Conservation (phyloP, 1,139 yeast species). For the Debaryomyces fabryi region DNA sequence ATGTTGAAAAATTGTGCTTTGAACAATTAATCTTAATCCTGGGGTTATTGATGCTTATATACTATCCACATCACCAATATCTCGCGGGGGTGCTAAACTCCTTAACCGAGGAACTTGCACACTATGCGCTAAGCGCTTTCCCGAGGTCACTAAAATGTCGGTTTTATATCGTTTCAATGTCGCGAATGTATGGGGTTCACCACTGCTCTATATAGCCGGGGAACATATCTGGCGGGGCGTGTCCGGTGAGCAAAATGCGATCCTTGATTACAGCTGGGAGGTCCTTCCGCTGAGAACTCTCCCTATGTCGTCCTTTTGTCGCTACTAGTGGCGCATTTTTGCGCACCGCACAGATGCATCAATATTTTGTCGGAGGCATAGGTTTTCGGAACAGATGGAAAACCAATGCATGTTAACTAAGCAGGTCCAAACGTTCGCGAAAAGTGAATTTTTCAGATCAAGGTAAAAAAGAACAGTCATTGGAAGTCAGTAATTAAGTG, state of each 20-base stretch:
- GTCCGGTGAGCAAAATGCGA: not conserved
- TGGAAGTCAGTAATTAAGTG: not conserved
- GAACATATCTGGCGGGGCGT: not conserved
- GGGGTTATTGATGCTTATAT: constrained; percentile 2
- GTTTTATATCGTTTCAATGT: not conserved
- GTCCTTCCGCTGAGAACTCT: not conserved
- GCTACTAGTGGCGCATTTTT: not conserved
- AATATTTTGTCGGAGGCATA: not conserved
- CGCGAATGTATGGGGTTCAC: not conserved
- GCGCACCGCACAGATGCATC: constrained; percentile 1
- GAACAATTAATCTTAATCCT: not conserved
- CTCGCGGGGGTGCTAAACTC: constrained; percentile 9
- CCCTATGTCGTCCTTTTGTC: not conserved
- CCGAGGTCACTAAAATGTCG: constrained; percentile 5
- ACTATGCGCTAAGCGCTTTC: not conserved
- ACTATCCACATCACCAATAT: not conserved
- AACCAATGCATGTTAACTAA: not conserved
- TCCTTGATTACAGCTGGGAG: not conserved
- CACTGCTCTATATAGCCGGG: not conserved
- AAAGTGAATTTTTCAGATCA: not conserved
- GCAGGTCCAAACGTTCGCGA: constrained; percentile 1
- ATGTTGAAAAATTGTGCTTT: not conserved
- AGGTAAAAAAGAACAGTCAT: not conserved
- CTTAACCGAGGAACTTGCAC: constrained; percentile 8
- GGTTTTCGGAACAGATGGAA: not conserved